phyloP scores from a whole-genome alignment of 2,329 filamentous ascomycete genomes.

The Albifimbria verrucaria region DNA sequence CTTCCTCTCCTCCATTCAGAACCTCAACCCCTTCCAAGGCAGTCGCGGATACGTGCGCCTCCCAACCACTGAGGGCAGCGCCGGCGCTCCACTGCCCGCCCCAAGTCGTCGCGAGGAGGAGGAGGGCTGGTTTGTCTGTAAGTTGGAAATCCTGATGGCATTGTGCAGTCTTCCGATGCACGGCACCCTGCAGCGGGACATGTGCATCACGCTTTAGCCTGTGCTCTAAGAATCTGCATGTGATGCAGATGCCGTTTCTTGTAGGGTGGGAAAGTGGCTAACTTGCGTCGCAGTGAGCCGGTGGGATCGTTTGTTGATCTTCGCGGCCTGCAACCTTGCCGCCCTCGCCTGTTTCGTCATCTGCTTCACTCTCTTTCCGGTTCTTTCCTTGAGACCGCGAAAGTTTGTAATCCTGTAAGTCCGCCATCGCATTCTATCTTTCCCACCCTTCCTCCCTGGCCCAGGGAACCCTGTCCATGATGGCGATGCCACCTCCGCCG shows the following conservation, averaged over 20 bases:
- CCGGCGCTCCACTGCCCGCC: constrained; percentile 83
- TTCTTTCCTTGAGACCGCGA: constrained; percentile 74
- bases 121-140: constrained; percentile 92
- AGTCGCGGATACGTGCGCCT: constrained; percentile 81
- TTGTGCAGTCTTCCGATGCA: constrained; percentile 20
- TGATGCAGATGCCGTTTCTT: constrained; percentile 40
- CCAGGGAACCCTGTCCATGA: background rate
- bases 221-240: constrained; percentile 35
- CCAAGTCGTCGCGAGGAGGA: constrained; percentile 86
- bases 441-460: constrained; percentile 10
- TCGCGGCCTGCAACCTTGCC: constrained; percentile 84
- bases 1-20: constrained; percentile 76
- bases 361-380: constrained; percentile 85
- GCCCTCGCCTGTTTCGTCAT: constrained; percentile 90
- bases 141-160: constrained; percentile 44
- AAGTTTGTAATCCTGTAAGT: constrained; percentile 99
- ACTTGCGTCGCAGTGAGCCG: constrained; percentile 70
- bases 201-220: constrained; percentile 39
- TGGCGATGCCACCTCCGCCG: background rate
- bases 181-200: constrained; percentile 42
- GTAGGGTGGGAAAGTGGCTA: constrained; percentile 31
- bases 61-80: constrained; percentile 72
- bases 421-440: constrained; percentile 10
- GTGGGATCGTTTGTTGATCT: constrained; percentile 94
- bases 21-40: constrained; percentile 81